These are phyloP conservation scores for Mimosa pudica DNA, from an alignment of 306 rosid species.

Conservation along the genomic window DNA sequence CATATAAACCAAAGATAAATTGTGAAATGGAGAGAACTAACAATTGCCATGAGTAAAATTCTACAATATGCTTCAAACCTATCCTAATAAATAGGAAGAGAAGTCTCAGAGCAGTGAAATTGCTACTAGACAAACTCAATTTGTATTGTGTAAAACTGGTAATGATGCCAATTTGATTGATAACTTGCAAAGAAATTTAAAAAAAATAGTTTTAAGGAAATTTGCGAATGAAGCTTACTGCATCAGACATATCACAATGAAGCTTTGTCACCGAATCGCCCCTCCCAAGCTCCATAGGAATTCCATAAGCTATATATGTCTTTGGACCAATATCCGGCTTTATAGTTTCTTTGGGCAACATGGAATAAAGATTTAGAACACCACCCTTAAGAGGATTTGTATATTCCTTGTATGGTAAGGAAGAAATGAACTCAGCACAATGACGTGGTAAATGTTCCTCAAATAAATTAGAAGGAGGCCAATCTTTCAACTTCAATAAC, in stretches of 20 bases:
- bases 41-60: not conserved
- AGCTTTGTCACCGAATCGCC: slow-evolving; percentile 94
- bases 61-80: slow-evolving; percentile 16
- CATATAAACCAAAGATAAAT: not conserved
- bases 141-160: not conserved
- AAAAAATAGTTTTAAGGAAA: slow-evolving; percentile 2
- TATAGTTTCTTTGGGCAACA: slow-evolving; percentile 28
- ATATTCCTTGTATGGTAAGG: slow-evolving; percentile 76
- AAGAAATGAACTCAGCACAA: slow-evolving; percentile 69
- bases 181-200: not conserved
- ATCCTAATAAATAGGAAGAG: not conserved
- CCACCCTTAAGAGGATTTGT: slow-evolving; percentile 64
- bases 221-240: slow-evolving; percentile 45
- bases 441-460: slow-evolving; percentile 86
- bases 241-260: slow-evolving; percentile 94
- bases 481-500: slow-evolving; percentile 79
- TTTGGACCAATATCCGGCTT: slow-evolving; percentile 95
- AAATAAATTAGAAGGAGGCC: slow-evolving; percentile 82
- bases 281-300: slow-evolving; percentile 84
- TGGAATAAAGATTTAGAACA: slow-evolving; percentile 57
- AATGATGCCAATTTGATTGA: not conserved
- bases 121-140: not conserved
- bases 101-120: not conserved
- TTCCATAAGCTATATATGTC: slow-evolving; percentile 87
- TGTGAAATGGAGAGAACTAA: not conserved